These are phyloP conservation scores for Barnettozyma sucrosica DNA, from an alignment of 805 yeast genomes.

Conservation along the genomic window DNA sequence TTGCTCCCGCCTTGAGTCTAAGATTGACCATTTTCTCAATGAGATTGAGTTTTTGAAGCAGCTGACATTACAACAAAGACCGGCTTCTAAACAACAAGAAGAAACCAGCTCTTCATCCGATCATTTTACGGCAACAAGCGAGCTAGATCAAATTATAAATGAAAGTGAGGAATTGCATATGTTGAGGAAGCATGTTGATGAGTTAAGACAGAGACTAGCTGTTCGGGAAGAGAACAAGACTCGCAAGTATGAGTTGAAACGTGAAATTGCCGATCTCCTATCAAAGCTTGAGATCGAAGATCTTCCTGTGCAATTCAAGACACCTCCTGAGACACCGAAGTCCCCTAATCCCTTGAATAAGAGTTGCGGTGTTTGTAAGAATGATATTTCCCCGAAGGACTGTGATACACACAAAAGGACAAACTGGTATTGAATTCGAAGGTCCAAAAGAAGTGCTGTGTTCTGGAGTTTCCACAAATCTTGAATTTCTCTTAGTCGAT, in stretches of 20 bases:
- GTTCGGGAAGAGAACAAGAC: slow-evolving; percentile 31
- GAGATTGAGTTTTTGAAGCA: slow-evolving; percentile 21
- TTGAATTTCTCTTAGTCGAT: too few relatives aligned
- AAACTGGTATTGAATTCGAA: neutral
- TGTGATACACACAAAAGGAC: neutral
- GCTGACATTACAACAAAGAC: slow-evolving; percentile 6
- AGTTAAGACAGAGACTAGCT: slow-evolving; percentile 27
- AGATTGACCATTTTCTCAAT: slow-evolving; percentile 16
- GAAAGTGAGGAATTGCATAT: slow-evolving; percentile 31
- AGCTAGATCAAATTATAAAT: slow-evolving; percentile 29
- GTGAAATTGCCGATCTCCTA: neutral
- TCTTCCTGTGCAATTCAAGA: slow-evolving; percentile 3
- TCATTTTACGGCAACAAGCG: slow-evolving; percentile 13
- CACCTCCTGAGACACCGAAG: slow-evolving; percentile 4
- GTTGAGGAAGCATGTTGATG: slow-evolving; percentile 29
- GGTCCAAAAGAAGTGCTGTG: too few relatives aligned
- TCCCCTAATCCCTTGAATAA: neutral
- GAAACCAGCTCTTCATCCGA: neutral
- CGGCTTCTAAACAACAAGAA: neutral
- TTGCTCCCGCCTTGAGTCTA: slow-evolving; percentile 6
- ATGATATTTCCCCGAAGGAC: neutral
- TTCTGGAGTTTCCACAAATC: too few relatives aligned
- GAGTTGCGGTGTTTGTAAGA: slow-evolving; percentile 2
- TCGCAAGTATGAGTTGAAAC: slow-evolving; percentile 29
- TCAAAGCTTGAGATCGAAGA: slow-evolving; percentile 4